Evolutionary conservation across 2,329 filamentous ascomycete genomes (phyloP), one percentile per base, ranked within the genome.

Genomic region (Pseudophaeomoniella oleicola): DNA sequence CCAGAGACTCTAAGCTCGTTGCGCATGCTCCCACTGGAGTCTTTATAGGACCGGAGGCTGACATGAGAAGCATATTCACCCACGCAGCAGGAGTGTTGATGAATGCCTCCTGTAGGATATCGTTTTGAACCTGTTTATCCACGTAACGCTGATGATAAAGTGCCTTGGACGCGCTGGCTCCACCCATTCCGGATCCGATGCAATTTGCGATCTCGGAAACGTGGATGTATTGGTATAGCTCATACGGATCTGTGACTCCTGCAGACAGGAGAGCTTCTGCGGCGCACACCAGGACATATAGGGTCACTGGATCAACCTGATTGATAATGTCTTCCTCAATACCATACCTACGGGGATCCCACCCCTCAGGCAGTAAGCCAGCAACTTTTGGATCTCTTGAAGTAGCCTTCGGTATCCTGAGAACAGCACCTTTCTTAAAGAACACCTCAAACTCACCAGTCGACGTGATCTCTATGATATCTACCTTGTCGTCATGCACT

Each of bases 11-110:
- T 2, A 63, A 22, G 0, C 49, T 45, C 0, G 58, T 63, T 0
- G 59, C 58, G 18, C 57, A 63, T 1, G 58, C 52, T 0, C 57
- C 58, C 1, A 55, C 52, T 2, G 58, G 57, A 0, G 59, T 56
- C 3, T 44, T 45, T 14, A 52, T 57, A 0, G 59, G 56, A 0
- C 59, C 59, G 0, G 51, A 40, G 0, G 54, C 45, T 3, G 43
- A 45, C n/a, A 58, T 45, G n/a, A 62, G 47, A 9, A 63, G 52
- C 58, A 63, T 62, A 35, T 63, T 62, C n/a, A 57, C 39, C 58
- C 58, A 62, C 1, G 59, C 57, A 1, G 42, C 47, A 0, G 44
- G 43, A 0, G 59, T 54, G 42, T 59, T 60, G 27, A 53, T 32
- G 39, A 56, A 60, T 0, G 56, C 50, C 15, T 62, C 58, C 3